Base-by-base conservation (phyloP, 768 basidiomycete genomes). In the Agrocybe praecox region DNA sequence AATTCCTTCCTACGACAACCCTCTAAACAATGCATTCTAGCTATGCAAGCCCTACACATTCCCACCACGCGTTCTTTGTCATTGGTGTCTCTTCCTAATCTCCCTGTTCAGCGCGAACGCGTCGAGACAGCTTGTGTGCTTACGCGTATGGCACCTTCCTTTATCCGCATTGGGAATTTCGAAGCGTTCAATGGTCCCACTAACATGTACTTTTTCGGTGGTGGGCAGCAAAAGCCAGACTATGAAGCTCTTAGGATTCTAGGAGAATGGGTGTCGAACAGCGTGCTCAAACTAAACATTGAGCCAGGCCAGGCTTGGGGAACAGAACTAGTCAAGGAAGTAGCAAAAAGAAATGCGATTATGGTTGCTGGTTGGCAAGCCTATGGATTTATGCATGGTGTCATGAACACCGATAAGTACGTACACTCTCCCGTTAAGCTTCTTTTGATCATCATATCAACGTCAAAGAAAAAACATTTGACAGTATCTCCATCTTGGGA, bases 331-430 rank as follows among this genome's bases (percentile, higher is more conserved):
- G 80, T 96, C 1, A 73, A 87, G 61, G 94, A 97, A 63, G 86
- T 86, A 0, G 87, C 93, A 15, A 83, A 81, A 69, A 77, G 94
- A 66, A 98, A 97, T 67, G 96, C 92, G 44, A 77, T 76, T 67
- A 98, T 96, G 91, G 92, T 95, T 0, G 97, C 95, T 10, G 89
- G 82, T 3, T 98, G 97, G 97, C 96, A 98, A 72, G 93, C 85
- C 7, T 91, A 90, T 69, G 94, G 94, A 1, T 95, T 92, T 69
- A 93, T 94, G 93, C 92, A 95, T 66, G 94, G 94, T 0, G 96
- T 99, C 34, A 94, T 99, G 64, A 98, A 98, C 67, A 96, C 96
- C 1, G 96, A 98, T 76, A 97, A 96, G 90, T 90, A 62, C 56
- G 81, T 53, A 26, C 22, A 5, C 44, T 46, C 10, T 6, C 18